Evolutionary conservation across 2,329 filamentous ascomycete genomes (phyloP), one percentile per base, ranked within the genome.

Genomic region (Neonectria punicea): DNA sequence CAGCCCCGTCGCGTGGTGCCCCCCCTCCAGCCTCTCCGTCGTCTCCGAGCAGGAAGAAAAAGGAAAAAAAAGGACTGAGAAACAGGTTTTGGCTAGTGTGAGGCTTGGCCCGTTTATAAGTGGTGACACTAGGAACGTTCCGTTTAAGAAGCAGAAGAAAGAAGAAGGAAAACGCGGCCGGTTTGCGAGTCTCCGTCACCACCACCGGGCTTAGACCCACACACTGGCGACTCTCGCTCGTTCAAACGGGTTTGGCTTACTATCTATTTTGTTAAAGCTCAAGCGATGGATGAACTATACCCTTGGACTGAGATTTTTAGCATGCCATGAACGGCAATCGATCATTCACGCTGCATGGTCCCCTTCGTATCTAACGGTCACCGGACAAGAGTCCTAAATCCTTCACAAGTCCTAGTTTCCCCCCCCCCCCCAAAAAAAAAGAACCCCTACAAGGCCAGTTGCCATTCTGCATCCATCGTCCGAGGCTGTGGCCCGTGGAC

Each of bases 401-500:
- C 36, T 39, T n/a, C 36, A 8, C 7, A n/a, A 39, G 36, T 39
- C 36, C 36, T 6, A 39, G 14, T 39, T n/a, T 2, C 14, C 36
- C n/a, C n/a, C n/a, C n/a, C n/a, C n/a, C n/a, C n/a, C n/a, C 13
- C 1, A 39, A 39, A 14, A 30, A 30, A 30, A 30, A 30, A 30
- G 9, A 30, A 39, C 16, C 6, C 36, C 14, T 39, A 16, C 36
- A 8, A 16, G 36, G 8, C 16, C 14, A 8, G 8, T 39, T 16
- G 14, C 6, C 36, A n/a, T 7, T 6, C 36, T 16, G 14, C 5
- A 39, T 8, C 36, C 14, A 47, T 43, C 34, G 7, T 11, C 18
- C 47, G 54, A 47, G 54, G 54, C 54, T 49, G 43, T 47, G 54
- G 36, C 36, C 13, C 13, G 20, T 25, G 20, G 39, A n/a, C 7